These are phyloP conservation scores for thale cress (Arabidopsis thaliana) DNA, from an alignment of 345 rosid genomes.

Conservation along the genomic window DNA sequence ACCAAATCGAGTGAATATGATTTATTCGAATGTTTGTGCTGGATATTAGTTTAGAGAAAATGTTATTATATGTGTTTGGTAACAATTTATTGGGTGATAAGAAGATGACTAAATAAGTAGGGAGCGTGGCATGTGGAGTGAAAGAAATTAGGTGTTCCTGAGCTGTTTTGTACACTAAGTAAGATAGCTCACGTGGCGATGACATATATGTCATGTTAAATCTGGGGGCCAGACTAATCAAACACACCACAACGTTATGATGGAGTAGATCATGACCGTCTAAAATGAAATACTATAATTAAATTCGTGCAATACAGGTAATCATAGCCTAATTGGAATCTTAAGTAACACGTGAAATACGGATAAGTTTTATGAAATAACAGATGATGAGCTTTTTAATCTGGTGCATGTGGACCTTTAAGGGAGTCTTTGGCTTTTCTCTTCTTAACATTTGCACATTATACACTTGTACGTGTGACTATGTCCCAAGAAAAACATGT, in stretches of 20 bases:
- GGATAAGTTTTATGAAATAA: constrained; percentile 28
- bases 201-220: constrained; percentile 35
- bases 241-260: constrained; percentile 41
- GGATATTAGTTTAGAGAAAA: neutral
- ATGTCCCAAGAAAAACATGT: constrained; percentile 10
- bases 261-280: constrained; percentile 37
- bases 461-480: constrained; percentile 1
- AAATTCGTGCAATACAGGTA: constrained; percentile 39
- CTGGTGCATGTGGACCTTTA: constrained; percentile 37
- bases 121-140: constrained; percentile 42
- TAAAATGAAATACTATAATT: neutral
- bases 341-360: constrained; percentile 48
- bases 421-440: constrained; percentile 32
- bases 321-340: constrained; percentile 42
- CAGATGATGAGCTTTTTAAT: constrained; percentile 31
- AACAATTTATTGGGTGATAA: constrained; percentile 29
- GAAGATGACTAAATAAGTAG: constrained; percentile 25
- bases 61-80: constrained; percentile 26
- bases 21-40: neutral
- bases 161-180: constrained; percentile 48
- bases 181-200: constrained; percentile 48
- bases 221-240: constrained; percentile 22
- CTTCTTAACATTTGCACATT: constrained; percentile 7
- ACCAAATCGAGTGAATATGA: too few species aligned
- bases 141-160: constrained; percentile 40